phyloP scores from a whole-genome alignment of 139 green algal species.

The Tetraselmis chui region DNA sequence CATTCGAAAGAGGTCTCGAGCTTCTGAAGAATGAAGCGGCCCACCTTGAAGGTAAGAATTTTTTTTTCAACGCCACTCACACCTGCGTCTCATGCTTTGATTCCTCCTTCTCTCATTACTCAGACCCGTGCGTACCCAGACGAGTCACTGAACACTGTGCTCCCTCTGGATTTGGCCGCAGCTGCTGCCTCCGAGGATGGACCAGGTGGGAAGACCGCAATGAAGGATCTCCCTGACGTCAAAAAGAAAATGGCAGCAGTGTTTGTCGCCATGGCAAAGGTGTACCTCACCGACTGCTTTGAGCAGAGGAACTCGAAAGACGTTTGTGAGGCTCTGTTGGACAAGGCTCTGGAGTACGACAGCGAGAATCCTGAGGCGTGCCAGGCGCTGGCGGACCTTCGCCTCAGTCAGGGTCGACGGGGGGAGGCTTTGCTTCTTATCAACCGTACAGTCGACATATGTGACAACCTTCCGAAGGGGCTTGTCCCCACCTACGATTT shows the following conservation, averaged over 20 bases:
- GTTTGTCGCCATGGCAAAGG: conserved; percentile 13
- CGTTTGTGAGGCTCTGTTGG: conserved; percentile 9
- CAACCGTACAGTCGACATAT: conserved; percentile 11
- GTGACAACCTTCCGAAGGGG: neutral
- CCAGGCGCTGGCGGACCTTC: conserved; percentile 18
- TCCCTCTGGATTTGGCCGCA: neutral
- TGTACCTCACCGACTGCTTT: conserved; percentile 17
- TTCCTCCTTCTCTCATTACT: too few relatives aligned
- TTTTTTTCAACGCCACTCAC: too few relatives aligned
- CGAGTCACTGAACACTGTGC: too few relatives aligned
- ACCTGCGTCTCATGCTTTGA: too few relatives aligned
- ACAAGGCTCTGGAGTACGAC: conserved; percentile 11
- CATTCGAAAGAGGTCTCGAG: conserved; percentile 11
- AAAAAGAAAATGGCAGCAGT: conserved; percentile 3
- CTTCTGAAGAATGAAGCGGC: neutral
- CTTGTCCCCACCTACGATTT: conserved; percentile 14
- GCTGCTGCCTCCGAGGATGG: neutral
- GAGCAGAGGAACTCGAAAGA: neutral
- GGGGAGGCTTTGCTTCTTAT: conserved; percentile 14
- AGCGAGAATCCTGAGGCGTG: conserved; percentile 13
- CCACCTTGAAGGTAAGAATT: neutral
- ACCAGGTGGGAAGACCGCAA: neutral
- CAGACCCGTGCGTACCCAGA: too few relatives aligned
- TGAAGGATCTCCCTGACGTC: neutral
- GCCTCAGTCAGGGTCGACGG: conserved; percentile 8